Evolutionary conservation across 805 yeast genomes (phyloP).

Genomic region (Middelhovenomyces tepae): DNA sequence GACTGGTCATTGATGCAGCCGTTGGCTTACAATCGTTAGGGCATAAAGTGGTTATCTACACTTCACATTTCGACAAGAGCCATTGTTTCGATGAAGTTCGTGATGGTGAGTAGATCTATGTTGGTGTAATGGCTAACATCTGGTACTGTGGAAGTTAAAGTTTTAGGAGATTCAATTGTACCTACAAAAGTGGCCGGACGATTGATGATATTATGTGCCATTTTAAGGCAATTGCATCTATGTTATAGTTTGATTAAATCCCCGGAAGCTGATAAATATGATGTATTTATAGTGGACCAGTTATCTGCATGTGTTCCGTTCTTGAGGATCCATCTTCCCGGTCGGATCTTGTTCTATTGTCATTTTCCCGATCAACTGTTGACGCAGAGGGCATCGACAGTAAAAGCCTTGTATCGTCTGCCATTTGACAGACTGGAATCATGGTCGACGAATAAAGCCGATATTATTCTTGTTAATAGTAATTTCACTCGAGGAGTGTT

Average conservation of each 20-base stretch:
- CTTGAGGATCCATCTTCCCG: slow-evolving; percentile 31
- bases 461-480: slow-evolving; percentile 79
- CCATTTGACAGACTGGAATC: slow-evolving; percentile 86
- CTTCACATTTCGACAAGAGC: slow-evolving; percentile 79
- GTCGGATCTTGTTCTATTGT: slow-evolving; percentile 75
- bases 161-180: slow-evolving; percentile 67
- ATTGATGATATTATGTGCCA: slow-evolving; percentile 75
- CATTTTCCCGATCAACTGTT: slow-evolving; percentile 91
- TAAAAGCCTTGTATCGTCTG: slow-evolving; percentile 59
- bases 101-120: no score
- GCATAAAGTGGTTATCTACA: slow-evolving; percentile 59
- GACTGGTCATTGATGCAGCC: slow-evolving; percentile 95
- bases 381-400: slow-evolving; percentile 45
- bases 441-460: slow-evolving; percentile 66
- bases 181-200: slow-evolving; percentile 63
- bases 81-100: slow-evolving; percentile 91
- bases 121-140: no score
- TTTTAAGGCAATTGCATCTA: slow-evolving; percentile 69
- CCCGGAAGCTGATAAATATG: slow-evolving; percentile 40
- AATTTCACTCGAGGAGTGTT: slow-evolving; percentile 69
- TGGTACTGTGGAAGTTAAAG: slow-evolving; percentile 49
- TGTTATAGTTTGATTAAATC: slow-evolving; percentile 39
- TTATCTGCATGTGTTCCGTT: slow-evolving; percentile 77
- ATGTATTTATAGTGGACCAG: slow-evolving; percentile 80
- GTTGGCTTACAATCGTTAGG: slow-evolving; percentile 65